These are phyloP conservation scores for Leucocoprinus sp. DNA, from an alignment of 768 basidiomycete species.

Conservation along the genomic window DNA sequence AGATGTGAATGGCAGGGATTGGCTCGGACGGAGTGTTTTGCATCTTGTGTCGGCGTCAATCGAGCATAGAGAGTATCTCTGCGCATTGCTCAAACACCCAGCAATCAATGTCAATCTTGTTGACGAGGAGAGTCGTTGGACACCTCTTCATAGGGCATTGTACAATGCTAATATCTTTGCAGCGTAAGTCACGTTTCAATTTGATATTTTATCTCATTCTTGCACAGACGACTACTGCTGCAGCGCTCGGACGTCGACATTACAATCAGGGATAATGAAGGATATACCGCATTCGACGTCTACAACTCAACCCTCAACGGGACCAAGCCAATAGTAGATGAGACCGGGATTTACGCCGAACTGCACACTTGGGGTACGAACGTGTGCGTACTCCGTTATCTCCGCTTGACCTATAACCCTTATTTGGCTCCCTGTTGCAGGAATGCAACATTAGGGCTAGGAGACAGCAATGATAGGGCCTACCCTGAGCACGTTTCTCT, in stretches of 20 bases:
- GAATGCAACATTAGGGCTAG: slow-evolving; percentile 84
- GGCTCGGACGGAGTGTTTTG: slow-evolving; percentile 67
- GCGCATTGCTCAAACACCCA: slow-evolving; percentile 68
- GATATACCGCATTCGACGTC: slow-evolving; percentile 85
- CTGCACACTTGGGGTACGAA: slow-evolving; percentile 88
- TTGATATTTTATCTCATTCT: not conserved
- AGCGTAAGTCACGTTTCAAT: slow-evolving; percentile 36
- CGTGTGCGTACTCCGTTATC: slow-evolving; percentile 30
- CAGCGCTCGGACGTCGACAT: slow-evolving; percentile 67
- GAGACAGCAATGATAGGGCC: slow-evolving; percentile 68
- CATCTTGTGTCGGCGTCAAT: slow-evolving; percentile 70
- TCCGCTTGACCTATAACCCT: not conserved
- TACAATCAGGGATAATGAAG: slow-evolving; percentile 73
- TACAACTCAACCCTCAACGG: slow-evolving; percentile 85
- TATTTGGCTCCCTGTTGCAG: slow-evolving; percentile 24
- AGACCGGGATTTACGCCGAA: slow-evolving; percentile 36
- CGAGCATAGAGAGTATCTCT: slow-evolving; percentile 71
- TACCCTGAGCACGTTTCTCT: slow-evolving; percentile 73
- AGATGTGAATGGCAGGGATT: slow-evolving; percentile 69
- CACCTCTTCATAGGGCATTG: slow-evolving; percentile 80
- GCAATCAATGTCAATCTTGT: slow-evolving; percentile 68
- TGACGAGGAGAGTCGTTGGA: slow-evolving; percentile 87
- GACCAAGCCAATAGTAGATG: slow-evolving; percentile 42
- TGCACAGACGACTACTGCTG: slow-evolving; percentile 42
- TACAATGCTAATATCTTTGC: slow-evolving; percentile 71